phyloP scores from a whole-genome alignment of 345 rosid species.

The Lagerstroemia speciosa region DNA sequence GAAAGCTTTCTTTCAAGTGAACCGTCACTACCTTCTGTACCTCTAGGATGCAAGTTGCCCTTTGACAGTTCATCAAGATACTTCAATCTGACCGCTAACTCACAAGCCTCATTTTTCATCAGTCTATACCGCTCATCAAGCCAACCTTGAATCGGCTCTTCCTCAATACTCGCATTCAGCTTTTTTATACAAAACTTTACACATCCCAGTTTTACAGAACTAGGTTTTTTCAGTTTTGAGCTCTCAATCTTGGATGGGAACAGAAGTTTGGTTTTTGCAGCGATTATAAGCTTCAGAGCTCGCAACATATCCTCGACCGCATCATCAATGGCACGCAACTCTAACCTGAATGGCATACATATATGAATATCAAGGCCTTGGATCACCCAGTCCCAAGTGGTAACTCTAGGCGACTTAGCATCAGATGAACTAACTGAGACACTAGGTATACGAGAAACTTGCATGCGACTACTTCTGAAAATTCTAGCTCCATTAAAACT shows the following conservation, averaged over 20 bases:
- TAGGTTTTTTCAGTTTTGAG: slow-evolving; percentile 57
- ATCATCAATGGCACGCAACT: slow-evolving; percentile 96
- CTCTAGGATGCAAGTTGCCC: slow-evolving; percentile 26
- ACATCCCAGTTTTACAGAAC: slow-evolving; percentile 58
- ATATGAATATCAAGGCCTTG: slow-evolving; percentile 89
- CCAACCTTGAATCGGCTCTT: slow-evolving; percentile 97
- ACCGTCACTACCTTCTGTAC: slow-evolving; percentile 46
- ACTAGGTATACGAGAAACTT: slow-evolving; percentile 81
- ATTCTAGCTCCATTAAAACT: slow-evolving; percentile 66
- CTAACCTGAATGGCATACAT: slow-evolving; percentile 76
- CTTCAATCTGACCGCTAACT: slow-evolving; percentile 82
- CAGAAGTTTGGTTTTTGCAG: slow-evolving; percentile 51
- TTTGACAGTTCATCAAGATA: slow-evolving; percentile 63
- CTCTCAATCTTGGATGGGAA: slow-evolving; percentile 56
- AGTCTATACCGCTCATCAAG: slow-evolving; percentile 90
- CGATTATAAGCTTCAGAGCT: slow-evolving; percentile 63
- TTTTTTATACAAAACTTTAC: slow-evolving; percentile 66
- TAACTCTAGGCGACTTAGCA: slow-evolving; percentile 27
- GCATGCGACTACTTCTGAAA: slow-evolving; percentile 81
- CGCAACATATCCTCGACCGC: slow-evolving; percentile 90
- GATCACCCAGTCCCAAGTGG: slow-evolving; percentile 76
- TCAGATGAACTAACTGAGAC: slow-evolving; percentile 39
- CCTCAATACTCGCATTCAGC: slow-evolving; percentile 80
- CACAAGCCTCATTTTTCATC: slow-evolving; percentile 77
- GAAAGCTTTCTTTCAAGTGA: slow-evolving; percentile 36